Percentiles rank a stretch among this genome's conserved stretches.
phyloP scores from a whole-genome alignment of 176 grass and related monocot genomes.

The Triticum timopheevii region DNA sequence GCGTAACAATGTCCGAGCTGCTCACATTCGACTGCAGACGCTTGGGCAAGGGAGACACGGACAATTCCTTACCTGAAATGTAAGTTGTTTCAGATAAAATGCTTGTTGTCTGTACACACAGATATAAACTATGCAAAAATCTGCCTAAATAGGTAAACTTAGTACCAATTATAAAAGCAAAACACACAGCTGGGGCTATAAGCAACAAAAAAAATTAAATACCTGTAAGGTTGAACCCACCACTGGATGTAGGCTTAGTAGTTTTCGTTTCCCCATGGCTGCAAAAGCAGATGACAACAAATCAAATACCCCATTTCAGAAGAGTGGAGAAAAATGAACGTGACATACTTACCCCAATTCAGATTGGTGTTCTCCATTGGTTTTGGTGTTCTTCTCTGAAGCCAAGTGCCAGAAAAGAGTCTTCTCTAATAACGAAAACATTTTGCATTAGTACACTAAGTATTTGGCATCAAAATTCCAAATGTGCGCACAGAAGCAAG shows the following conservation, averaged over 20 bases:
- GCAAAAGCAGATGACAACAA: constrained; percentile 40
- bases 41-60: constrained; percentile 36
- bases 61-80: constrained; percentile 56
- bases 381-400: constrained; percentile 68
- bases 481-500: constrained; percentile 20
- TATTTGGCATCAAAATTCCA: constrained; percentile 21
- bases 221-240: constrained; percentile 61
- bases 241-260: constrained; percentile 55
- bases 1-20: constrained; percentile 30
- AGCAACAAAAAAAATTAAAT: constrained; percentile 34
- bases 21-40: constrained; percentile 34
- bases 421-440: constrained; percentile 52
- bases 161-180: neutral
- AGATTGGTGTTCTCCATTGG: constrained; percentile 38
- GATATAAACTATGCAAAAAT: neutral
- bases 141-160: neutral
- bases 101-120: neutral
- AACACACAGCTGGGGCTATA: neutral
- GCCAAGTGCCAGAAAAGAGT: constrained; percentile 94
- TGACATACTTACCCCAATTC: constrained; percentile 43
- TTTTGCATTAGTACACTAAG: constrained; percentile 15
- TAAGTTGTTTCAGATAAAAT: constrained; percentile 19
- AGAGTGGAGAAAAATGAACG: constrained; percentile 10
- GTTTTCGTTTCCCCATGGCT: constrained; percentile 61
- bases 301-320: neutral